Percentiles rank a stretch among this genome's conserved stretches.
Conservation (phyloP, 1,139 yeast species). For the Eremothecium cymbalariae region DNA sequence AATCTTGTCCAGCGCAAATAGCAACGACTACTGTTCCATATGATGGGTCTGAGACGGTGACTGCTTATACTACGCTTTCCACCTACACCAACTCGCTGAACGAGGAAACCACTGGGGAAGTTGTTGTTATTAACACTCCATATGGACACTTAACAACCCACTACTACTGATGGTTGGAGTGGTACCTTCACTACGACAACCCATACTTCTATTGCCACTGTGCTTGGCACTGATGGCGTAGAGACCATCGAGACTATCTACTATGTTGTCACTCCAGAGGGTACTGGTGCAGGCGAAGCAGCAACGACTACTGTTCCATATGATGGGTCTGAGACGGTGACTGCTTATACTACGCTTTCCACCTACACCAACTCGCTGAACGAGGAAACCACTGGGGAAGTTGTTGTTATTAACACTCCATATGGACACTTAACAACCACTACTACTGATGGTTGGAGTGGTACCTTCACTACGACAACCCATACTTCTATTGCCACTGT, state of each 20-base stretch:
- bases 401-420: constrained; percentile 15
- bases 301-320: constrained; percentile 8
- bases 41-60: constrained; percentile 8
- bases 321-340: constrained; percentile 8
- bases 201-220: constrained; percentile 8
- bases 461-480: constrained; percentile 11
- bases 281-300: too few species aligned
- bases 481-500: constrained; percentile 7
- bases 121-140: constrained; percentile 15
- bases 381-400: constrained; percentile 10
- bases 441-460: constrained; percentile 10
- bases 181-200: constrained; percentile 12
- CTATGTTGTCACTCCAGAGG: constrained; percentile 13
- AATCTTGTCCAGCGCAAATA: too few species aligned
- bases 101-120: constrained; percentile 10
- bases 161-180: constrained; percentile 10
- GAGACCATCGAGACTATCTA: constrained; percentile 8
- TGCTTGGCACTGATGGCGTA: constrained; percentile 8
- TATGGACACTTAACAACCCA: constrained; percentile 8
- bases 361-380: constrained; percentile 8
- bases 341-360: constrained; percentile 11
- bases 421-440: constrained; percentile 9
- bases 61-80: constrained; percentile 11
- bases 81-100: constrained; percentile 8
- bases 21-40: constrained; percentile 8